Base-by-base conservation (phyloP, 352 stramenopile genomes). In the Phytopythium ostracodes region DNA sequence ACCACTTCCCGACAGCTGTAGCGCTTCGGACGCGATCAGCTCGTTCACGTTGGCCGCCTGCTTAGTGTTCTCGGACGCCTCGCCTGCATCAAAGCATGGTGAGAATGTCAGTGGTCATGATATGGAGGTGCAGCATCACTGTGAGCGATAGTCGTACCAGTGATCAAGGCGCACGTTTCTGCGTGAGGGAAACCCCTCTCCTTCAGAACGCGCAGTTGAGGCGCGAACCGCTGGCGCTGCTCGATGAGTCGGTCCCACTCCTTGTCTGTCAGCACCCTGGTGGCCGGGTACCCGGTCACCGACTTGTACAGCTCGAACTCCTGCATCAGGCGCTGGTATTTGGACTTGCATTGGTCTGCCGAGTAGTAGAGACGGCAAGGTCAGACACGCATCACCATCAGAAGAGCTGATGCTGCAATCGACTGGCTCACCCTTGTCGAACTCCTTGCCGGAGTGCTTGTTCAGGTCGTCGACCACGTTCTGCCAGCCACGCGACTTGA, bases 251-350 rank as follows among this genome's bases (percentile, higher is more conserved):
- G 46, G 20, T 77, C 66, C 70, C 70, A 77, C 35, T 75, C 70
- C 56, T 71, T 62, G 0, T 71, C 61, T 14, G 35, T 47, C 56
- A 69, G 65, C 4, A 62, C 61, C n/a, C 24, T 40, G 17, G 52
- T 49, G n/a, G 33, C 31, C 0, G 59, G n/a, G 43, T 67, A 77
- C 4, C 65, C 67, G 18, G 71, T 75, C 42, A 44, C 64, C 18
- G 29, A 25, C 53, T 77, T 77, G 53, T 73, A 77, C 52, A 67
- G 55, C 4, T 56, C 65, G 46, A 67, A 75, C 24, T 59, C 44
- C 36, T 72, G 62, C 52, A 78, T 75, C 18, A 78, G 7, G 12
- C 72, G 58, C 4, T 68, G 57, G 62, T 73, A 77, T 60, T 75
- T 75, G 53, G 66, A 67, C 54, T 71, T 75, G 52, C 66, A 57